Base-by-base conservation (phyloP, 1,284 basidiomycete species). In the Trametes sp. region DNA sequence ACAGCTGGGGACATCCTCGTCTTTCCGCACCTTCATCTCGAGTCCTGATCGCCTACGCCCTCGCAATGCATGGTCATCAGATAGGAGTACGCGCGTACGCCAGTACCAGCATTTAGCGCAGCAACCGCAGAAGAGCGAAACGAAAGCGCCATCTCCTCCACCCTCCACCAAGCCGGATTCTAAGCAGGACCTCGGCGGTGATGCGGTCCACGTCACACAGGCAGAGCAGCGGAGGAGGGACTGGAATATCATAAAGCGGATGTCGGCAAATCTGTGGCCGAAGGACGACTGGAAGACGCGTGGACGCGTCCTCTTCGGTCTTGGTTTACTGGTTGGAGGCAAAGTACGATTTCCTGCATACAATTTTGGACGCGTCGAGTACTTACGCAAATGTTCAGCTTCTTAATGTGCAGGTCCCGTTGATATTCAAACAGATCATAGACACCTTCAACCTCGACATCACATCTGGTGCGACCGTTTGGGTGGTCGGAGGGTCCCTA, bases 361-460 rank as follows among this genome's bases (percentile, higher is more conserved):
- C 16, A 2, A 10, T 14, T 41, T 9, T 33, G 21, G 14, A 41
- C 33, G 19, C 8, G 19, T 21, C 13, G 13, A 23, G 6, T 48
- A n/a, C 28, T 36, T 21, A 44, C 31, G 13, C 26, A 41, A 14
- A 21, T n/a, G 1, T 29, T 35, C 51, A 76, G 75, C 78, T 98
- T 29, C 80, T 98, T 62, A 99, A 98, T 74, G 97, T 99, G 0
- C 97, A 98, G 83, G 96, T 99, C 6, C 97, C 98, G 0, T 88
- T 96, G 69, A 84, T 98, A 68, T 99, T 99, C 86, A 99, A 98
- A 76, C 76, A 85, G 42, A 89, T 99, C 52, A 89, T 99, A 61
- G 97, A 99, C 74, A 77, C 89, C 1, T 82, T 99, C 66, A 98
- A 98, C 72, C 81, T 98, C 26, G 89, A 94, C 52, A 82, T 98